Evolutionary conservation across 1,284 basidiomycete species (phyloP).

Genomic region (Boletus semigastroideus): DNA sequence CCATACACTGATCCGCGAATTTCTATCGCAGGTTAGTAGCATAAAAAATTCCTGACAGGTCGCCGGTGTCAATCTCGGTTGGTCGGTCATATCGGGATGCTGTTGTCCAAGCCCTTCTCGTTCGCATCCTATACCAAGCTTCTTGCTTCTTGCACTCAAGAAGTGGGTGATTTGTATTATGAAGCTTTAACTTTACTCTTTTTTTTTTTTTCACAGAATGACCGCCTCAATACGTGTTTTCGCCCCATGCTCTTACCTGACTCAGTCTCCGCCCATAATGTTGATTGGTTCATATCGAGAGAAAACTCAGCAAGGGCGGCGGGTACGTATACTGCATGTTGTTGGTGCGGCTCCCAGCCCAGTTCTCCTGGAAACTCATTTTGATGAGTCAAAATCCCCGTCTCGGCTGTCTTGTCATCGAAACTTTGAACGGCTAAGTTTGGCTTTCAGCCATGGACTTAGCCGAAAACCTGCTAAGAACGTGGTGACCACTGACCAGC

Average conservation of each 20-base stretch:
- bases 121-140: neutral
- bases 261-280: neutral
- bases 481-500: neutral
- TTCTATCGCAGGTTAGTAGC: slow-evolving; percentile 6
- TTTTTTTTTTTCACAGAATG: slow-evolving; percentile 1
- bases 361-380: slow-evolving; percentile 12
- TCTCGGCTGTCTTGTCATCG: neutral
- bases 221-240: neutral
- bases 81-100: neutral
- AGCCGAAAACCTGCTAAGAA: slow-evolving; percentile 1
- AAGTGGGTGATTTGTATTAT: neutral
- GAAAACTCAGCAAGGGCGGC: slow-evolving; percentile 3
- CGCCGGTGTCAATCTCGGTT: slow-evolving; percentile 6
- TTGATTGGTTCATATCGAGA: neutral
- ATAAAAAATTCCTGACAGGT: slow-evolving; percentile 8
- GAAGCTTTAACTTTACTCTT: neutral
- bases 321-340: slow-evolving; percentile 5
- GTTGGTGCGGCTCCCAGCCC: slow-evolving; percentile 1
- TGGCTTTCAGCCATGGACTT: slow-evolving; percentile 1
- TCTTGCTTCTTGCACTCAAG: neutral
- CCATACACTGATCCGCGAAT: neutral
- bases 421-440: slow-evolving; percentile 19
- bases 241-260: neutral
- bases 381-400: neutral
- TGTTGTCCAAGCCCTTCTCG: neutral